Conservation (phyloP, 768 basidiomycete genomes). For the Hypholoma sublateritium region DNA sequence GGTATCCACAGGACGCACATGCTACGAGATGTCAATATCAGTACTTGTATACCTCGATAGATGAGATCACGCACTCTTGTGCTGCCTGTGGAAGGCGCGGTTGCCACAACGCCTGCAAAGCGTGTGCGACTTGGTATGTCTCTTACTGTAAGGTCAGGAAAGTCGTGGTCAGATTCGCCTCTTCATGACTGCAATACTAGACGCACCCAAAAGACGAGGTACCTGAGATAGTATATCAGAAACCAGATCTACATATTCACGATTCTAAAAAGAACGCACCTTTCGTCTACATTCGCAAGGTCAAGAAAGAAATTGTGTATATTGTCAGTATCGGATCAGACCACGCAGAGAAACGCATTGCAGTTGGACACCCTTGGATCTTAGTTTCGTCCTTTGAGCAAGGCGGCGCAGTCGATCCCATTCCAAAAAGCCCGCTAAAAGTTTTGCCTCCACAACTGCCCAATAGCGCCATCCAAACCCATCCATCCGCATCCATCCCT, state of each 20-base stretch:
- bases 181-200: not conserved
- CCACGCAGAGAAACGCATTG: slow-evolving; percentile 5
- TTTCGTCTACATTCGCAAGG: slow-evolving; percentile 64
- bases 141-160: slow-evolving; percentile 63
- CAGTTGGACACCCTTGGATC: not conserved
- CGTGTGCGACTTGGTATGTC: slow-evolving; percentile 96
- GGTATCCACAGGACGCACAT: slow-evolving; percentile 96
- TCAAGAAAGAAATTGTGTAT: slow-evolving; percentile 19
- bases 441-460: not conserved
- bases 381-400: not conserved
- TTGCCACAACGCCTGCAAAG: slow-evolving; percentile 97
- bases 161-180: not conserved
- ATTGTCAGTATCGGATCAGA: slow-evolving; percentile 18
- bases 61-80: slow-evolving; percentile 75
- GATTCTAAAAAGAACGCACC: slow-evolving; percentile 48
- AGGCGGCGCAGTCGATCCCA: not conserved
- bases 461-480: slow-evolving; percentile 24
- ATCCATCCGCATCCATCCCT: slow-evolving; percentile 25
- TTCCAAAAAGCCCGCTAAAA: not conserved
- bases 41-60: not conserved
- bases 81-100: slow-evolving; percentile 96
- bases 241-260: not conserved
- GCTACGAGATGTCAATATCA: slow-evolving; percentile 41
- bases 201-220: slow-evolving; percentile 95
- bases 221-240: slow-evolving; percentile 39